Evolutionary conservation across 2,329 filamentous ascomycete genomes (phyloP).

Genomic region (Lojkania enalia): DNA sequence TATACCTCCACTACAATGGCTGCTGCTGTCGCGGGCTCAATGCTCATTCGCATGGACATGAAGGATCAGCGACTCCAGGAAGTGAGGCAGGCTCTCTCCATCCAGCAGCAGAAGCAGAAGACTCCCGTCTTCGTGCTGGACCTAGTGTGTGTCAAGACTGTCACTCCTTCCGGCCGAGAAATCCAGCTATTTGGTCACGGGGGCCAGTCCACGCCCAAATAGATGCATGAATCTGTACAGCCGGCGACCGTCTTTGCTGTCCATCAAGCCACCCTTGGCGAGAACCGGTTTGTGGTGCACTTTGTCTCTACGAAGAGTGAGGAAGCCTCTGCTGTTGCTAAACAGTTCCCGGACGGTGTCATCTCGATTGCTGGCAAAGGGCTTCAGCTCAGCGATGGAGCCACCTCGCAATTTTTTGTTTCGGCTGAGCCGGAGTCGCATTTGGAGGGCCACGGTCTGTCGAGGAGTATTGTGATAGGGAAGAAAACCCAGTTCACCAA

Average conservation of each 20-base stretch:
- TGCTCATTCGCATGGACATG: too few species aligned
- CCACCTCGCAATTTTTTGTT: neutral
- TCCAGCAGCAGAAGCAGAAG: neutral
- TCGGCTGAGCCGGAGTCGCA: neutral
- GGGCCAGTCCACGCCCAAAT: neutral
- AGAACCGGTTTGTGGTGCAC: neutral
- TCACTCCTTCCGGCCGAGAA: neutral
- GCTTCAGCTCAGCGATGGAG: neutral
- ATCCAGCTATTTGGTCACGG: neutral
- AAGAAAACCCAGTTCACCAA: neutral
- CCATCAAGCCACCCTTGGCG: neutral
- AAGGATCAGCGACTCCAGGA: neutral
- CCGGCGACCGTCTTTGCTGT: neutral
- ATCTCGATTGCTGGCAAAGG: neutral
- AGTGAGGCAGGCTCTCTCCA: neutral
- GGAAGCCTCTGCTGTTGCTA: neutral
- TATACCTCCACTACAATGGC: too few species aligned
- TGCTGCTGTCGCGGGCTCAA: too few species aligned
- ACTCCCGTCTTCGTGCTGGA: neutral
- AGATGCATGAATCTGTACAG: neutral
- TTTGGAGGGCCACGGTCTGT: slow-evolving; percentile 1
- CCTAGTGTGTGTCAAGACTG: neutral
- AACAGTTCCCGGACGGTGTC: neutral
- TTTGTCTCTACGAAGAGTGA: neutral
- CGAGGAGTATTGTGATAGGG: neutral